Evolutionary conservation across 108 stramenopile genomes (phyloP).

Genomic region (Cyclotella atomus): DNA sequence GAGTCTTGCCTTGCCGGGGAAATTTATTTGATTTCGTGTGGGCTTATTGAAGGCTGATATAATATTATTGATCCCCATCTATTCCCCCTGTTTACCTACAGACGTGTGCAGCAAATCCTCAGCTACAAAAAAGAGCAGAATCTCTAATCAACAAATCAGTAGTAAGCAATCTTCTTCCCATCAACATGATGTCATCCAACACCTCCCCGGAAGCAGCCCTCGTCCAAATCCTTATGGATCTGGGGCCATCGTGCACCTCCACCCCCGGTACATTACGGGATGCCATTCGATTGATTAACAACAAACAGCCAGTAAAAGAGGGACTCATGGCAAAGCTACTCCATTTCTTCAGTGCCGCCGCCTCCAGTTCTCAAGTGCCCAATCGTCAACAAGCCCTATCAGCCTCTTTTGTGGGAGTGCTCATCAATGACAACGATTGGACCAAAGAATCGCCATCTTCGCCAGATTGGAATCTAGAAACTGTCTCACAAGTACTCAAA

Average conservation of each 20-base stretch:
- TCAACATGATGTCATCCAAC: not conserved
- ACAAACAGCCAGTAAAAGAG: conserved; percentile 55
- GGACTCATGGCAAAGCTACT: conserved; percentile 80
- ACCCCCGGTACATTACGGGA: conserved; percentile 73
- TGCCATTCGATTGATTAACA: conserved; percentile 67
- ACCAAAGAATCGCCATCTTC: conserved; percentile 21
- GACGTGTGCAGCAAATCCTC: not conserved
- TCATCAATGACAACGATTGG: conserved; percentile 24
- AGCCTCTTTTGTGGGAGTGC: conserved; percentile 38
- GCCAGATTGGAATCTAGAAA: conserved; percentile 87
- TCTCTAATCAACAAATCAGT: not conserved
- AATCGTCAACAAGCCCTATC: conserved; percentile 23
- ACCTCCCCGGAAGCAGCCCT: conserved; percentile 35
- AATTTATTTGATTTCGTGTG: not conserved
- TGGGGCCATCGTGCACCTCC: conserved; percentile 87
- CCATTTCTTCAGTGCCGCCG: conserved; percentile 74
- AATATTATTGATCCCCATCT: not conserved
- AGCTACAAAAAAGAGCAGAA: conserved; percentile 1
- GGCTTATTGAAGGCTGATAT: not conserved
- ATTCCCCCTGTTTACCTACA: not conserved
- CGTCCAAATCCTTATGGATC: conserved; percentile 78
- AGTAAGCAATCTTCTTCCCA: not conserved
- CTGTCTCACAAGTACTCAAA: conserved; percentile 80
- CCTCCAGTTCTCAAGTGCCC: conserved; percentile 9
- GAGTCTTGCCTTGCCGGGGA: not conserved